phyloP scores from a whole-genome alignment of 1,284 basidiomycete species.

The Trichosporon sp. region DNA sequence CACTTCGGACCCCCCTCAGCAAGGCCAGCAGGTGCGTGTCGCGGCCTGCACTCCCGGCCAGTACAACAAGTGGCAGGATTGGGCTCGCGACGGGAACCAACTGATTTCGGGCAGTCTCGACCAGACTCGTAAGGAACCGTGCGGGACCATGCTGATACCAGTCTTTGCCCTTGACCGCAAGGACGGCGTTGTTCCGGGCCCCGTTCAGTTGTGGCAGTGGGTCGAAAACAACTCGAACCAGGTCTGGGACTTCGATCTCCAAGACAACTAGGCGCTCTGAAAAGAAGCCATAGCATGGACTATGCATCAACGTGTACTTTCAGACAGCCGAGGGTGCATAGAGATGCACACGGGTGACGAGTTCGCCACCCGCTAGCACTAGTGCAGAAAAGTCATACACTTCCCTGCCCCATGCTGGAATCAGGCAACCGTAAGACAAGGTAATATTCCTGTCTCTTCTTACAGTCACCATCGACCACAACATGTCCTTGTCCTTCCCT shows the following conservation, averaged over 20 bases:
- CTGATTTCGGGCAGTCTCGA: slow-evolving; percentile 1
- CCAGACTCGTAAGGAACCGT: not conserved
- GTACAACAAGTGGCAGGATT: slow-evolving; percentile 18
- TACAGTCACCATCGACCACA: no score
- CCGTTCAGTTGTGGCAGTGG: slow-evolving; percentile 14
- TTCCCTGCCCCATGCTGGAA: not conserved
- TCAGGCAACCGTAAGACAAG: not conserved
- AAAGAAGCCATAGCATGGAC: not conserved
- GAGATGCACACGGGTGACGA: no score
- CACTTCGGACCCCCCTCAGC: slow-evolving; percentile 3
- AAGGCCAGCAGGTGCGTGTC: not conserved
- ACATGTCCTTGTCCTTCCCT: no score
- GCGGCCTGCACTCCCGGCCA: not conserved
- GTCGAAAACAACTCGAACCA: slow-evolving; percentile 15
- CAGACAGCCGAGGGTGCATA: not conserved
- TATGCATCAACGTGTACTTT: not conserved
- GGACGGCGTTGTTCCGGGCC: not conserved
- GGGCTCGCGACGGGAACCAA: slow-evolving; percentile 11
- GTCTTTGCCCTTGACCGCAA: slow-evolving; percentile 5
- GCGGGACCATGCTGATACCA: not conserved
- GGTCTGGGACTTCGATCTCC: slow-evolving; percentile 14
- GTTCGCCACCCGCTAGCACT: not conserved
- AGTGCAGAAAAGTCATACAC: not conserved
- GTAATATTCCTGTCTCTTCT: no score
- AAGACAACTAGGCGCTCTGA: not conserved